These are phyloP conservation scores for Eutrema yunnanense DNA, from an alignment of 345 rosid species.

Conservation along the genomic window DNA sequence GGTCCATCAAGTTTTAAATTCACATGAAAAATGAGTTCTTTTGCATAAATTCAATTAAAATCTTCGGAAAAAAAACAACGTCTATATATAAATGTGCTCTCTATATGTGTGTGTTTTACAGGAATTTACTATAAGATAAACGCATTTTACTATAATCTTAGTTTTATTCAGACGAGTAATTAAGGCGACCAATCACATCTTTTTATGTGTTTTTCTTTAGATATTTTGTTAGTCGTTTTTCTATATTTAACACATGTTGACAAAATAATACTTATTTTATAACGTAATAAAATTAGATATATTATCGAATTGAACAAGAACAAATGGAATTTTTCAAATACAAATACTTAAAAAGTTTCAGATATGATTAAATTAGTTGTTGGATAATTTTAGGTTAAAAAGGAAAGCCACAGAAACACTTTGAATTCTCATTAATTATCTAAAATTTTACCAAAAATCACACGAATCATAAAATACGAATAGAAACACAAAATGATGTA, in stretches of 20 bases:
- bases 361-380: neutral
- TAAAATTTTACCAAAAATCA: neutral
- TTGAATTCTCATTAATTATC: neutral
- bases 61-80: neutral
- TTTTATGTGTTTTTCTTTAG: neutral
- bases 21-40: neutral
- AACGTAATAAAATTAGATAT: neutral
- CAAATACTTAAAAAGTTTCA: neutral
- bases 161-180: neutral
- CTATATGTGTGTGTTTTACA: neutral
- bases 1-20: neutral
- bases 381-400: neutral
- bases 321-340: neutral
- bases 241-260: neutral
- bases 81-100: neutral
- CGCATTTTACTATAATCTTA: neutral
- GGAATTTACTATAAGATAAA: neutral
- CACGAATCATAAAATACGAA: neutral
- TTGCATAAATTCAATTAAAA: neutral
- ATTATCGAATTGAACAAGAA: neutral
- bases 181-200: neutral
- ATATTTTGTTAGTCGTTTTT: neutral
- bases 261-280: neutral
- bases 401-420: neutral
- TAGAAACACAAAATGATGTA: conserved; percentile 11